phyloP scores from a whole-genome alignment of 2,329 filamentous ascomycete species.

The Zymoseptoria pseudotritici region DNA sequence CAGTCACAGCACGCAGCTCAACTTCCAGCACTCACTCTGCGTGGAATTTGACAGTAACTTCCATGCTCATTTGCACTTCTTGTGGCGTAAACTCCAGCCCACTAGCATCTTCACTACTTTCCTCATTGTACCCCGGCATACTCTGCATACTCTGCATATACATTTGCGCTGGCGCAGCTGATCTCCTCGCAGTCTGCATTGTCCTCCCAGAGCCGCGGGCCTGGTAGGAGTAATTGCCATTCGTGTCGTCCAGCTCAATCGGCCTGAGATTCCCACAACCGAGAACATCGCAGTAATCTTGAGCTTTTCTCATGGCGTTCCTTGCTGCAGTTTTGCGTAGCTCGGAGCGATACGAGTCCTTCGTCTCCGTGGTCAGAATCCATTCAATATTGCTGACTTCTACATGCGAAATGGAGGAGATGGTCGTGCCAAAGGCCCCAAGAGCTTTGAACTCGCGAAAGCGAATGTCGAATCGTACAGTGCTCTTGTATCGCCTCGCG shows the following conservation, averaged over 20 bases:
- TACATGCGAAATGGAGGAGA: constrained; percentile 14
- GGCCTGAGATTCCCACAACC: constrained; percentile 13
- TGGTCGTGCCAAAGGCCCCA: constrained; percentile 12
- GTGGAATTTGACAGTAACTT: constrained; percentile 17
- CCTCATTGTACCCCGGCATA: background rate
- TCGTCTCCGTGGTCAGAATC: constrained; percentile 14
- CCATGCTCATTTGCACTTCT: constrained; percentile 17
- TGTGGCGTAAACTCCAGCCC: constrained; percentile 19
- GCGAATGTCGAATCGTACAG: constrained; percentile 19
- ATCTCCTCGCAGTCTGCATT: background rate
- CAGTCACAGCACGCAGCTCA: background rate
- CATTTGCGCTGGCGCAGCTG: background rate
- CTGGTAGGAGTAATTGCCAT: background rate
- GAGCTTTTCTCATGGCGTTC: constrained; percentile 17
- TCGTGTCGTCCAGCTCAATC: constrained; percentile 8
- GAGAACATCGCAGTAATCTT: constrained; percentile 18
- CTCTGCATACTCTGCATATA: background rate
- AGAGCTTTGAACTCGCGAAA: constrained; percentile 20
- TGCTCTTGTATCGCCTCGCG: constrained; percentile 10
- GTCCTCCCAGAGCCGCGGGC: background rate
- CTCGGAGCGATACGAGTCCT: constrained; percentile 12
- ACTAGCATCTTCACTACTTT: background rate
- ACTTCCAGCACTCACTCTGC: constrained; percentile 8
- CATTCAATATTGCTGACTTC: constrained; percentile 14
- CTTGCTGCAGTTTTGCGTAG: constrained; percentile 15